phyloP scores from a whole-genome alignment of 2,329 filamentous ascomycete species.

The Ceratocystis papillata region DNA sequence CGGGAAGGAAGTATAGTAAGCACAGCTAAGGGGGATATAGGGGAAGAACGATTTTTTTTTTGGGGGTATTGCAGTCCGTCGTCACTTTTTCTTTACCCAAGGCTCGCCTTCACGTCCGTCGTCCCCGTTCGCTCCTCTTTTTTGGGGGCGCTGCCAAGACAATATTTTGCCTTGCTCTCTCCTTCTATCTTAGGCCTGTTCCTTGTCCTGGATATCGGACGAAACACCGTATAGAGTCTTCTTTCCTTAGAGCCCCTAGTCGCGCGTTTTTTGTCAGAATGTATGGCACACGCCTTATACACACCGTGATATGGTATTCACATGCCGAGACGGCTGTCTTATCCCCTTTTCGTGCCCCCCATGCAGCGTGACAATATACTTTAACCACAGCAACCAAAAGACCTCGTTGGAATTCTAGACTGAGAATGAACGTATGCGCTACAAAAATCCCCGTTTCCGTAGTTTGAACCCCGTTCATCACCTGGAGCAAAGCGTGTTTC shows the following conservation, averaged over 20 bases:
- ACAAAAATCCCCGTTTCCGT: background rate
- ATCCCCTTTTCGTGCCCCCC: background rate
- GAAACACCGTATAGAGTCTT: background rate
- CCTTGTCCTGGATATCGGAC: constrained; percentile 7
- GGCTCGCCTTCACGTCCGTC: too few species aligned
- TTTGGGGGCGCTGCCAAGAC: background rate
- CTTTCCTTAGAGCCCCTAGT: background rate
- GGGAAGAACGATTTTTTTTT: background rate
- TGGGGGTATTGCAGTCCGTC: background rate
- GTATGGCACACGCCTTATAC: background rate
- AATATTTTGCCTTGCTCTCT: background rate
- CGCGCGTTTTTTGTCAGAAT: background rate
- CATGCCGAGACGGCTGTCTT: background rate
- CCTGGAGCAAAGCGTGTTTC: constrained; percentile 11
- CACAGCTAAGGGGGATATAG: too few species aligned
- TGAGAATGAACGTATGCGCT: background rate
- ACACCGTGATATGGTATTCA: background rate
- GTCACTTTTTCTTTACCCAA: background rate
- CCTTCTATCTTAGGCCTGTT: background rate
- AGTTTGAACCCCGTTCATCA: background rate
- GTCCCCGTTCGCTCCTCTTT: background rate
- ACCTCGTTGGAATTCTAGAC: background rate
- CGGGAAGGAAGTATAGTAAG: background rate
- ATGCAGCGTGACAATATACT: background rate
- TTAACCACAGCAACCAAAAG: background rate